Evolutionary conservation across 768 basidiomycete species (phyloP), one percentile per base, ranked within the genome.

Genomic region (Mycena rebaudengoi): DNA sequence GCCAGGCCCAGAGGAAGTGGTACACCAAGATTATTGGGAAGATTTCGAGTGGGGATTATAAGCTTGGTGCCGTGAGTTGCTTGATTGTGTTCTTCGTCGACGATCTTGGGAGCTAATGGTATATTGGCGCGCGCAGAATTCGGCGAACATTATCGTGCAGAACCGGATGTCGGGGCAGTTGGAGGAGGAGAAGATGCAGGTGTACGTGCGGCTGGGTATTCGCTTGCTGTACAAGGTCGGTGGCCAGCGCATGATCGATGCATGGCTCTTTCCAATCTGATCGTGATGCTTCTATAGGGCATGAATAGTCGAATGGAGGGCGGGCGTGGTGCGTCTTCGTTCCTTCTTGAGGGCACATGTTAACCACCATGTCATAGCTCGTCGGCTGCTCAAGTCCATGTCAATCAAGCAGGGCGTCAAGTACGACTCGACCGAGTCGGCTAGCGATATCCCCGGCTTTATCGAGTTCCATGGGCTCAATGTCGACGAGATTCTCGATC

Each of bases 111-210:
- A 40, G 7, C 6, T 37, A 54, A 45, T 46, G 46, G 46, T 59
- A 52, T n/a, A 67, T 61, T 14, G 10, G 44, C 11, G 14, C 20
- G 2, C 54, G 8, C 71, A 94, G 92, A 98, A 99, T 71, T 96
- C 95, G 53, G 97, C 96, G 25, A 99, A 99, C 73, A 98, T 99
- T 68, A 95, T 98, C 61, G 96, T 99, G 1, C 97, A 99, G 79
- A 96, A 98, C 73, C 85, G 97, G 14, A 76, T 88, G 75, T 96
- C 94, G 0, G 97, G 97, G 0, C 92, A 94, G 74, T 74, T 99
- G 60, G 92, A 96, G 73, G 97, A 99, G 78, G 97, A 99, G 80
- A 99, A 98, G 82, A 99, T 98, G 95, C 91, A 96, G 71, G 84
- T 85, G 1, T 98, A 98, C 73, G 95, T 98, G 0, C 82, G 96